phyloP scores from a whole-genome alignment of 305 asterid genomes.

The Fraxinus latifolia region DNA sequence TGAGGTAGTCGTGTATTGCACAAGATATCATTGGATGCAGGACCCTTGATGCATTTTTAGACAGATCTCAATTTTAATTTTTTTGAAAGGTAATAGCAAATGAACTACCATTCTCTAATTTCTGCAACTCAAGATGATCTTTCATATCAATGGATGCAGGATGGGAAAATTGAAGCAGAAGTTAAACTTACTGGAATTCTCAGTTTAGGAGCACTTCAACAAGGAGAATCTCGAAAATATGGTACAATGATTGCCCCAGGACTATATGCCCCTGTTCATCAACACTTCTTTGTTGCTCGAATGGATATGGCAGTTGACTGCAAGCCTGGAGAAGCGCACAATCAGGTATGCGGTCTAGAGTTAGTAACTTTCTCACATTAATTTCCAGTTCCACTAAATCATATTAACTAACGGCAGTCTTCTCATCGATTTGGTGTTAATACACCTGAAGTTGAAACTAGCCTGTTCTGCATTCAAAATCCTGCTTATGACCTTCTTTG shows the following conservation, averaged over 20 bases:
- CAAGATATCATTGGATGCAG: not conserved
- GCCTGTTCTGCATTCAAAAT: not conserved
- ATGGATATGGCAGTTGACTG: conserved; percentile 96
- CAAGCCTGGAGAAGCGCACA: conserved; percentile 87
- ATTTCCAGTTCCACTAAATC: conserved; percentile 1
- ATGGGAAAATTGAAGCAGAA: conserved; percentile 98
- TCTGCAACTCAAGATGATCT: conserved; percentile 16
- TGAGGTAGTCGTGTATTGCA: not conserved
- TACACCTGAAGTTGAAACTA: not conserved
- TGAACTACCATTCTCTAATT: not conserved
- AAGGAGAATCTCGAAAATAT: conserved; percentile 83
- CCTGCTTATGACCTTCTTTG: not conserved
- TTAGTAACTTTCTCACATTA: conserved; percentile 2
- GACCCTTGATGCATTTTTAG: not conserved
- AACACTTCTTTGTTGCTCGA: conserved; percentile 95
- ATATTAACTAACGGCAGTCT: not conserved
- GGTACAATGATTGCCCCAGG: conserved; percentile 96
- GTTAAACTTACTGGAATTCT: conserved; percentile 95
- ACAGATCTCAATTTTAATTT: not conserved
- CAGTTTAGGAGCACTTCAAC: conserved; percentile 92
- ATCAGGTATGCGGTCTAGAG: conserved; percentile 54
- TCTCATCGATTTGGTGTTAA: not conserved
- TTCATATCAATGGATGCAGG: conserved; percentile 43
- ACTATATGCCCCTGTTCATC: conserved; percentile 95
- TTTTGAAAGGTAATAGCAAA: not conserved